Evolutionary conservation across 441 rosid species (phyloP).

Genomic region (Populus hybrid): DNA sequence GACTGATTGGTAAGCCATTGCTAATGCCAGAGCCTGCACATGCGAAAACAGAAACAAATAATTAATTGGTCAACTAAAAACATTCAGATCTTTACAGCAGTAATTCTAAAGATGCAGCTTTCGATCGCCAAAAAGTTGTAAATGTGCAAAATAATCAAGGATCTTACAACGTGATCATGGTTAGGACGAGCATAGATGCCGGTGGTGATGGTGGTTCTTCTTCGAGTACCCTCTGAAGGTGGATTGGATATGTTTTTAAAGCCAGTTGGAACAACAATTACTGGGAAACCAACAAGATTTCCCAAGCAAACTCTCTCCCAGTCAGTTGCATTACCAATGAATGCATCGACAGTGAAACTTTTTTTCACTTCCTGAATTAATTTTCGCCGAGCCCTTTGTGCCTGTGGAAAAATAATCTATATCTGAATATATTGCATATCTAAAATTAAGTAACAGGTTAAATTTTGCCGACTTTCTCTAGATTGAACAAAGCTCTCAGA

Average conservation of each 20-base stretch:
- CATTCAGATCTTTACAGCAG: not conserved
- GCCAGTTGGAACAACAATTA: slow-evolving; percentile 68
- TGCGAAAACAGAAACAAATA: not conserved
- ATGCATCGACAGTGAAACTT: slow-evolving; percentile 70
- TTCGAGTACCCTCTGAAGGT: slow-evolving; percentile 42
- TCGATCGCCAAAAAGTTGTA: not conserved
- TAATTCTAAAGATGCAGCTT: not conserved
- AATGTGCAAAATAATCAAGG: not conserved
- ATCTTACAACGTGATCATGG: slow-evolving; percentile 76
- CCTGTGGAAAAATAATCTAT: slow-evolving; percentile 34
- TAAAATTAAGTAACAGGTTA: not conserved
- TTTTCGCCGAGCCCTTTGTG: slow-evolving; percentile 77
- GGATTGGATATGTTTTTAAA: slow-evolving; percentile 49
- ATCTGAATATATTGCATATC: not conserved
- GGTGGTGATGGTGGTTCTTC: slow-evolving; percentile 55
- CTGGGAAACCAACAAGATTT: slow-evolving; percentile 83
- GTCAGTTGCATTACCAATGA: slow-evolving; percentile 79
- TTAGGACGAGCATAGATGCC: slow-evolving; percentile 84
- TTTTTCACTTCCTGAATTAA: slow-evolving; percentile 68
- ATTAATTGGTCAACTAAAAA: not conserved
- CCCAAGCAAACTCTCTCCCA: slow-evolving; percentile 93
- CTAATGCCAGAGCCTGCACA: slow-evolving; percentile 79
- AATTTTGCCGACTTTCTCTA: not conserved
- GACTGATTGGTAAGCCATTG: slow-evolving; percentile 83
- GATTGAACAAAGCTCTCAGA: not conserved